Evolutionary conservation across 176 grass and related monocot species (phyloP).

Genomic region (Raddia guianensis): DNA sequence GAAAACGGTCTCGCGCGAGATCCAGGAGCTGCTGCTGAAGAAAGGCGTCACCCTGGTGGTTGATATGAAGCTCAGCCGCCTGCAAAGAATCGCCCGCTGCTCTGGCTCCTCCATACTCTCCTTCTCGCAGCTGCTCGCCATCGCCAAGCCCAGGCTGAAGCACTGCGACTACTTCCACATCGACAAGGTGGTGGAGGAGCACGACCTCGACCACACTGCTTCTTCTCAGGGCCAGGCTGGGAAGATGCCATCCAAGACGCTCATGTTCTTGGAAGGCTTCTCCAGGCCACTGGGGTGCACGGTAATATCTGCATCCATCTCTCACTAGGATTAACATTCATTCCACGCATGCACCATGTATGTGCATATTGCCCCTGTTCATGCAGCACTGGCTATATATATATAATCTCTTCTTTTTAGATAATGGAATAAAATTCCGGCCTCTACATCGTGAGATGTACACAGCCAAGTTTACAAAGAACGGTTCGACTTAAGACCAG

Average conservation of each 20-base stretch:
- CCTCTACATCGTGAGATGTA: too few relatives aligned
- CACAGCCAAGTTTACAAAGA: too few relatives aligned
- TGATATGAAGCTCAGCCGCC: slow-evolving; percentile 79
- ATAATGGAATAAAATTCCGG: too few relatives aligned
- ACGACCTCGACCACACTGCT: slow-evolving; percentile 28
- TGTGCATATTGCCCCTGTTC: too few relatives aligned
- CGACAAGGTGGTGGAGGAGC: slow-evolving; percentile 66
- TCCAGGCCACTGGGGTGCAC: slow-evolving; percentile 82
- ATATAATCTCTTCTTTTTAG: too few relatives aligned
- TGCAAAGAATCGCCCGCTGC: slow-evolving; percentile 70
- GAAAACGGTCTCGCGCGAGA: slow-evolving; percentile 81
- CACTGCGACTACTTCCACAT: slow-evolving; percentile 80
- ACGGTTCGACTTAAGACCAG: too few relatives aligned
- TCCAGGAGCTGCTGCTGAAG: slow-evolving; percentile 71
- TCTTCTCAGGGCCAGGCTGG: slow-evolving; percentile 20
- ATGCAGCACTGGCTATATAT: too few relatives aligned
- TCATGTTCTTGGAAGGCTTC: slow-evolving; percentile 90
- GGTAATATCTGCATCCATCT: slow-evolving; percentile 22
- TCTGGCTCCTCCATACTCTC: slow-evolving; percentile 65
- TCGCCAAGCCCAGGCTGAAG: slow-evolving; percentile 52
- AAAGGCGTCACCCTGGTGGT: slow-evolving; percentile 68
- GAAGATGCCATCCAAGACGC: slow-evolving; percentile 60
- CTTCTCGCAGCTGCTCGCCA: slow-evolving; percentile 47
- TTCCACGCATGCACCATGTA: too few relatives aligned
- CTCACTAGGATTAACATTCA: too few relatives aligned